Evolutionary conservation across 768 basidiomycete genomes (phyloP).

Genomic region (Termitomyces sp.): DNA sequence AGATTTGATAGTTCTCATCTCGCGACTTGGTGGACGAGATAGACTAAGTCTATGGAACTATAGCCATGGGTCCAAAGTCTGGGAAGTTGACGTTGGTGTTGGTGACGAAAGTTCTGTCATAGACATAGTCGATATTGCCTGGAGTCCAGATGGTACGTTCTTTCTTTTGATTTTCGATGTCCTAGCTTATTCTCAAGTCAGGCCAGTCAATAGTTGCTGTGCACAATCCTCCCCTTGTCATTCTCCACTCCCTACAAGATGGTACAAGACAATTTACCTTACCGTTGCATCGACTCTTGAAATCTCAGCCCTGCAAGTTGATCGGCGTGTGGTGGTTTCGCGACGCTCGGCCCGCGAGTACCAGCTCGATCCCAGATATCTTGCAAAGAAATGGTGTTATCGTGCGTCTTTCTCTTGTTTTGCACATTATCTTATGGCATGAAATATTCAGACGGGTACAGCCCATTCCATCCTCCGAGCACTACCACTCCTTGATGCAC

Average conservation of each 20-base stretch:
- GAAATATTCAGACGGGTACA: slow-evolving; percentile 61
- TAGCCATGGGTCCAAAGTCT: slow-evolving; percentile 70
- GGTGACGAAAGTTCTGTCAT: slow-evolving; percentile 32
- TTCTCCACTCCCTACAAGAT: slow-evolving; percentile 75
- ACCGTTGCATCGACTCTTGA: slow-evolving; percentile 23
- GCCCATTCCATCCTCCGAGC: slow-evolving; percentile 64
- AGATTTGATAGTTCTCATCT: slow-evolving; percentile 66
- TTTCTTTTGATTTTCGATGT: not conserved
- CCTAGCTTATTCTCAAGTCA: slow-evolving; percentile 19
- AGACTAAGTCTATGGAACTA: slow-evolving; percentile 73
- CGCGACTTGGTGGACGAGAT: slow-evolving; percentile 62
- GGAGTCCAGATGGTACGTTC: slow-evolving; percentile 76
- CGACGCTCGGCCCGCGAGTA: slow-evolving; percentile 34
- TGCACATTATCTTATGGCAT: not conserved
- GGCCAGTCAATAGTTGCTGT: slow-evolving; percentile 69
- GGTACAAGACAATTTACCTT: slow-evolving; percentile 51
- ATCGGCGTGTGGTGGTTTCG: slow-evolving; percentile 72
- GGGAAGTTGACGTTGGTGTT: slow-evolving; percentile 69
- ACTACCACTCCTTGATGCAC: slow-evolving; percentile 65
- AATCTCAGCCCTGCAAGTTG: slow-evolving; percentile 22
- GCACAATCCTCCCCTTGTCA: slow-evolving; percentile 62
- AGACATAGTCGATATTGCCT: slow-evolving; percentile 56
- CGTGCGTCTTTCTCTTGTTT: slow-evolving; percentile 32
- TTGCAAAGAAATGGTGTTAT: slow-evolving; percentile 62
- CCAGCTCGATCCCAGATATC: slow-evolving; percentile 62